Evolutionary conservation across 1,284 basidiomycete genomes (phyloP).

Genomic region (Mycena citricolor): DNA sequence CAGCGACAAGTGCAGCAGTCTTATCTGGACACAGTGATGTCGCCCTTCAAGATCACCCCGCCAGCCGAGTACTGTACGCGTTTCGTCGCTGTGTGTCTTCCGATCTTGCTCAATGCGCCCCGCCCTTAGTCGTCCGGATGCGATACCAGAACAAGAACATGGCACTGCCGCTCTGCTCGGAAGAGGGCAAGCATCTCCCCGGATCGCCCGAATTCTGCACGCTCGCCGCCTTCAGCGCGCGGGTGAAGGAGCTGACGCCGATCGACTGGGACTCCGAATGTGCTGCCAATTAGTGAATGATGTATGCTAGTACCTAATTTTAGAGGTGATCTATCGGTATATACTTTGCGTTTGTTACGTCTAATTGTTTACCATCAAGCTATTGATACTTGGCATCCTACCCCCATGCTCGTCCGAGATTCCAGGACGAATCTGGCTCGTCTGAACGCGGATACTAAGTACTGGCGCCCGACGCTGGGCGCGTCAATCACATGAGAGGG

Average conservation of each 20-base stretch:
- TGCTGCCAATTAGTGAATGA: slow-evolving; percentile 30
- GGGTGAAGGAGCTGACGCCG: slow-evolving; percentile 64
- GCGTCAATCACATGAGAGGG: no score
- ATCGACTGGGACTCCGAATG: slow-evolving; percentile 67
- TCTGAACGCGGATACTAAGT: no score
- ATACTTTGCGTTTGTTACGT: no score
- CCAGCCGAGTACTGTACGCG: slow-evolving; percentile 46
- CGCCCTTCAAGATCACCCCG: slow-evolving; percentile 30
- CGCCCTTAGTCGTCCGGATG: slow-evolving; percentile 64
- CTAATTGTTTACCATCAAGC: no score
- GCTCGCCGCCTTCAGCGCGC: slow-evolving; percentile 62
- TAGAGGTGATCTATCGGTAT: no score
- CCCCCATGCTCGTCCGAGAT: no score
- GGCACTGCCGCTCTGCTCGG: slow-evolving; percentile 65
- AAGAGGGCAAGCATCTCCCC: slow-evolving; percentile 65
- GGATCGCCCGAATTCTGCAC: slow-evolving; percentile 80
- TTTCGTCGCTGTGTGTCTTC: slow-evolving; percentile 1
- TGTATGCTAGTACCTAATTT: no score
- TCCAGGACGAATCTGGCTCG: no score
- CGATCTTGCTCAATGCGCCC: background rate
- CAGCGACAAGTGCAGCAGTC: slow-evolving; percentile 28
- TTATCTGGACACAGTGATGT: slow-evolving; percentile 37
- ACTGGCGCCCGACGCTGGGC: no score
- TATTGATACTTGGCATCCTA: no score
- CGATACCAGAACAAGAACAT: slow-evolving; percentile 75